Evolutionary conservation across 495 filamentous ascomycete species (phyloP), one percentile per base, ranked within the genome.

Genomic region (Aspergillus cristatus): DNA sequence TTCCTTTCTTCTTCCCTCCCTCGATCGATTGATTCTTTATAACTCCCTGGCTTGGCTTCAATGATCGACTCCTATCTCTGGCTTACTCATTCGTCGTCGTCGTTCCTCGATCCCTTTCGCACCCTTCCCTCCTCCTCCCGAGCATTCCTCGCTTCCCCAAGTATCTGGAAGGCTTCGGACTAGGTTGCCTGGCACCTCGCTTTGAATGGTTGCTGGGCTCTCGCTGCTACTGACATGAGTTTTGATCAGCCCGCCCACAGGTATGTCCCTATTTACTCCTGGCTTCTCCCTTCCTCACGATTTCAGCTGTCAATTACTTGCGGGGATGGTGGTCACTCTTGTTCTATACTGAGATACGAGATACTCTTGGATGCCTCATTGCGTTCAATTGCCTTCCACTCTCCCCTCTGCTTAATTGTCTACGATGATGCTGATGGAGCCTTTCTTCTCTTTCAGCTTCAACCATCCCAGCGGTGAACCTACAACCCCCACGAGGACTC

Each of bases 391-490:
- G 10, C 11, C 28, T 4, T 24, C 4, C 11, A 14, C 31, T 29
- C 13, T 37, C 32, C 41, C 36, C 43, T 51, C 40, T 40, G 29
- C 28, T 29, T 10, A 24, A 34, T 18, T 14, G 20, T 43, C 12
- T 26, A 47, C 18, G 15, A 62, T 57, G 48, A 58, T 57, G 50
- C 61, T 68, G 49, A 65, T 55, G 38, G 48, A 63, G 35, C 52
- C 61, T 10, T 42, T 52, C 2, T 38, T 53, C 48, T 51, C 55
- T 35, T 65, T 58, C 49, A 85, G 81, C 74, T 84, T 84, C 77
- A 81, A 71, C 72, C 78, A 81, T 70, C 74, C 77, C 59, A 77
- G 77, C 72, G 79, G 76, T 70, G 76, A 82, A 67, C 82, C 83
- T 56, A 80, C 79, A 38, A 86, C 83, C 40, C 82, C 82, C 15